These are phyloP conservation scores for Wickerhamiella azymoides DNA, from an alignment of 805 yeast species.

Conservation along the genomic window DNA sequence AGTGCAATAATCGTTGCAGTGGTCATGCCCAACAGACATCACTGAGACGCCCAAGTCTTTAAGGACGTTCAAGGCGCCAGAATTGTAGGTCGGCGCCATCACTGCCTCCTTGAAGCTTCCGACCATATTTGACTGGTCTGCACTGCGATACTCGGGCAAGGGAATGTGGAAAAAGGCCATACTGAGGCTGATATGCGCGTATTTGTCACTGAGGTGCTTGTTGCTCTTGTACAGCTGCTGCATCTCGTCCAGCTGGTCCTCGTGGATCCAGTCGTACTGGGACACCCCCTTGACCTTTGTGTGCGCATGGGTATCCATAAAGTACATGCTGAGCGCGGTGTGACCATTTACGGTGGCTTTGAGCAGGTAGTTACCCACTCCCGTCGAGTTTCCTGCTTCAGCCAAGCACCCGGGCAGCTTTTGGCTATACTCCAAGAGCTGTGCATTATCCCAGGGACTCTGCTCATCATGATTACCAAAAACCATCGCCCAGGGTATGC, in stretches of 20 bases:
- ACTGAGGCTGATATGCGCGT: conserved; percentile 37
- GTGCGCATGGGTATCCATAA: conserved; percentile 67
- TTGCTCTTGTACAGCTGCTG: conserved; percentile 26
- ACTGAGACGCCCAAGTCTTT: conserved; percentile 58
- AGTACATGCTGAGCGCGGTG: conserved; percentile 49
- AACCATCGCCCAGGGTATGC: conserved; percentile 71
- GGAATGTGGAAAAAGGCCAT: conserved; percentile 97
- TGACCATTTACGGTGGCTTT: conserved; percentile 25
- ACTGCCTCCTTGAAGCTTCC: conserved; percentile 62
- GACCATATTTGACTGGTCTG: conserved; percentile 27
- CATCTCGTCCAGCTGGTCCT: conserved; percentile 46
- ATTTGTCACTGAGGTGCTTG: conserved; percentile 23
- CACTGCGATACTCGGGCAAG: conserved; percentile 61
- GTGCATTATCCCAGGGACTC: conserved; percentile 48
- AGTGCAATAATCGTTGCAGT: conserved; percentile 83
- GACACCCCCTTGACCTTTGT: conserved; percentile 35
- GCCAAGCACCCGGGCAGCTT: conserved; percentile 58
- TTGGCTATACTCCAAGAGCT: conserved; percentile 43
- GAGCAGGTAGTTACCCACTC: conserved; percentile 71
- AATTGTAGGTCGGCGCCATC: conserved; percentile 61
- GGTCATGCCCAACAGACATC: conserved; percentile 85
- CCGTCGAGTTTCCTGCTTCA: conserved; percentile 48
- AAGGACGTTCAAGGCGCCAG: conserved; percentile 49
- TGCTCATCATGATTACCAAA: conserved; percentile 95
- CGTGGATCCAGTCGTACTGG: conserved; percentile 76